Percentiles rank a stretch among this genome's conserved stretches.
These are phyloP conservation scores for Solanum habrochaites DNA, from an alignment of 257 asterid species.

Conservation along the genomic window DNA sequence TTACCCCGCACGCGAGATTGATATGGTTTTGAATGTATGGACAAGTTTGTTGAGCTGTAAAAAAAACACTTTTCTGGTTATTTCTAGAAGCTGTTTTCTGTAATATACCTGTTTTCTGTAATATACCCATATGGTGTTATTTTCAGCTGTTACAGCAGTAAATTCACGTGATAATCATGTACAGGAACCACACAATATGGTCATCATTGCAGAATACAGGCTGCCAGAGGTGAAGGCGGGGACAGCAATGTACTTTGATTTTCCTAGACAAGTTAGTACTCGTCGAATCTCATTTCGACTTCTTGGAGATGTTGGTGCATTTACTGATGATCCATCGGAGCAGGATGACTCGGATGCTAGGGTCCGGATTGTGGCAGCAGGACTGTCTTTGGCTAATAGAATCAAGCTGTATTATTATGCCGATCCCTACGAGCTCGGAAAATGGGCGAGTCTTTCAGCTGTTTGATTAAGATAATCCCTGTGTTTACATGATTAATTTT, in stretches of 20 bases:
- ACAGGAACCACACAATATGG: constrained; percentile 76
- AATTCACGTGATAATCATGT: neutral
- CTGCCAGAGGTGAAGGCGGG: constrained; percentile 85
- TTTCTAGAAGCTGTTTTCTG: neutral
- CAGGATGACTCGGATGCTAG: constrained; percentile 57
- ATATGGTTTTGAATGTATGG: neutral
- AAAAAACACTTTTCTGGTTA: neutral
- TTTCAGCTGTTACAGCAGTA: neutral
- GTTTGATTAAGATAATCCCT: constrained; percentile 21
- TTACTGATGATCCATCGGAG: constrained; percentile 71
- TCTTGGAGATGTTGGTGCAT: constrained; percentile 78
- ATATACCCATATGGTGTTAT: neutral
- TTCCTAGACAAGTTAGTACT: constrained; percentile 60
- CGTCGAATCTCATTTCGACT: constrained; percentile 70
- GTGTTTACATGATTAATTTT: neutral
- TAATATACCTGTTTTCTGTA: neutral
- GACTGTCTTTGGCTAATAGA: constrained; percentile 67
- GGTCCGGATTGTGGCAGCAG: constrained; percentile 54
- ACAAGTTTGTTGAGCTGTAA: neutral
- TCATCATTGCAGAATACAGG: constrained; percentile 67
- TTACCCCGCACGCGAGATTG: neutral
- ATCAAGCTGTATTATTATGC: constrained; percentile 78
- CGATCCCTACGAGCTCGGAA: constrained; percentile 85
- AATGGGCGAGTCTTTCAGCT: constrained; percentile 92
- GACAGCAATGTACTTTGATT: constrained; percentile 87